phyloP scores from a whole-genome alignment of 2,329 filamentous ascomycete genomes.

The Diaporthe destruens region DNA sequence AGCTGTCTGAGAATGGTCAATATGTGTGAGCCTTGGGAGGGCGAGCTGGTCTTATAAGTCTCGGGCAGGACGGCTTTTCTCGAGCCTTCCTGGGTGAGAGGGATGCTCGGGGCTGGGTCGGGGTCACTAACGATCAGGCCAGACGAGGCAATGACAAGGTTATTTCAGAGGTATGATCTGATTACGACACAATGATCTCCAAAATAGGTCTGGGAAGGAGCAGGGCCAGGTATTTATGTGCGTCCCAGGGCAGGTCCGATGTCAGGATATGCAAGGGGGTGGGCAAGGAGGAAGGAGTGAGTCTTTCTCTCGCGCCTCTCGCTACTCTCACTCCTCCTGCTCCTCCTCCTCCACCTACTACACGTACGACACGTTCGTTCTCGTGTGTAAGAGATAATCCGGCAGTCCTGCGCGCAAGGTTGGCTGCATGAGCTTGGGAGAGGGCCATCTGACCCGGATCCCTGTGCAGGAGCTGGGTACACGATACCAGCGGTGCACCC shows the following conservation, averaged over 20 bases:
- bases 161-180: conserved; percentile 9
- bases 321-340: not conserved
- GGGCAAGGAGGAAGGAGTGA: not conserved
- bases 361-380: not conserved
- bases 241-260: conserved; percentile 14
- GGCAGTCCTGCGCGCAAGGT: conserved; percentile 1
- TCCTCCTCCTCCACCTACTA: too few species aligned
- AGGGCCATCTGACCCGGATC: conserved; percentile 30
- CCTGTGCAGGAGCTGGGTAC: conserved; percentile 7
- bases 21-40: not conserved
- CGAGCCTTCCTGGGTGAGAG: not conserved
- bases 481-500: conserved; percentile 23
- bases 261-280: not conserved
- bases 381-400: conserved; percentile 29
- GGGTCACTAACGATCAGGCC: conserved; percentile 26
- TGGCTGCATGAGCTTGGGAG: conserved; percentile 27
- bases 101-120: conserved; percentile 23
- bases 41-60: conserved; percentile 36
- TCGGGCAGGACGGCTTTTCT: not conserved
- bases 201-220: conserved; percentile 14
- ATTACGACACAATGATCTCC: conserved; percentile 12
- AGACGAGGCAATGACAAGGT: conserved; percentile 13
- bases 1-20: not conserved
- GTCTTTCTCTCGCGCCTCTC: not conserved
- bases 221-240: conserved; percentile 38